Conservation (phyloP, 1,284 basidiomycete genomes). For the Trametes sp. region DNA sequence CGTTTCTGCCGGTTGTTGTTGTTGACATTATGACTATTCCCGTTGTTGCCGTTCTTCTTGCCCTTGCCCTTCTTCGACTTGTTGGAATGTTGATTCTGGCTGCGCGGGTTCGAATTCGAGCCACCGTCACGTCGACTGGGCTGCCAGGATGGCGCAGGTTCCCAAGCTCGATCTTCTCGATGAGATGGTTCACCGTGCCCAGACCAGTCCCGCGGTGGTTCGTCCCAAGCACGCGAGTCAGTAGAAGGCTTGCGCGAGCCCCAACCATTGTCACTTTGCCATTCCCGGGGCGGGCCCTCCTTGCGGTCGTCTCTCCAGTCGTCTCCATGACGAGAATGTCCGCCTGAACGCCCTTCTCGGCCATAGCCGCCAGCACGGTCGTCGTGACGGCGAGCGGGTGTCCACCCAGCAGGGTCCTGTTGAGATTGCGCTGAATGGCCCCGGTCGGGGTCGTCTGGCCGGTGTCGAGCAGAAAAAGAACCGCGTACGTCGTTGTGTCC, state of each 20-base stretch:
- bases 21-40: conserved; percentile 44
- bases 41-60: conserved; percentile 45
- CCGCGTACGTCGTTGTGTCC: conserved; percentile 29
- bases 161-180: conserved; percentile 46
- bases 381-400: conserved; percentile 48
- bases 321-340: conserved; percentile 35
- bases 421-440: conserved; percentile 50
- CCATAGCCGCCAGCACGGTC: conserved; percentile 45
- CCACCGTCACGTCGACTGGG: conserved; percentile 38
- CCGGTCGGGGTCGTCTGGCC: conserved; percentile 56
- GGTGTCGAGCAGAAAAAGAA: conserved; percentile 48
- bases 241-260: conserved; percentile 38
- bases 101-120: conserved; percentile 39
- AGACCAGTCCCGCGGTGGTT: conserved; percentile 23
- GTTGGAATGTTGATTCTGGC: conserved; percentile 40
- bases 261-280: conserved; percentile 48
- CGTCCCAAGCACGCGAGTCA: conserved; percentile 21
- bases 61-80: conserved; percentile 48
- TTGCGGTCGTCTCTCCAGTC: conserved; percentile 35
- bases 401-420: conserved; percentile 46
- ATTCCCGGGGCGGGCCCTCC: conserved; percentile 31
- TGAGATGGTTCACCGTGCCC: conserved; percentile 31
- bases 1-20: conserved; percentile 49
- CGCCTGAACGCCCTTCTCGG: conserved; percentile 42
- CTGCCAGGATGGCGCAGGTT: conserved; percentile 47